Percentiles rank a stretch among this genome's conserved stretches.
Evolutionary conservation across 2,329 filamentous ascomycete species (phyloP).

Genomic region (Aspergillus transmontanensis): DNA sequence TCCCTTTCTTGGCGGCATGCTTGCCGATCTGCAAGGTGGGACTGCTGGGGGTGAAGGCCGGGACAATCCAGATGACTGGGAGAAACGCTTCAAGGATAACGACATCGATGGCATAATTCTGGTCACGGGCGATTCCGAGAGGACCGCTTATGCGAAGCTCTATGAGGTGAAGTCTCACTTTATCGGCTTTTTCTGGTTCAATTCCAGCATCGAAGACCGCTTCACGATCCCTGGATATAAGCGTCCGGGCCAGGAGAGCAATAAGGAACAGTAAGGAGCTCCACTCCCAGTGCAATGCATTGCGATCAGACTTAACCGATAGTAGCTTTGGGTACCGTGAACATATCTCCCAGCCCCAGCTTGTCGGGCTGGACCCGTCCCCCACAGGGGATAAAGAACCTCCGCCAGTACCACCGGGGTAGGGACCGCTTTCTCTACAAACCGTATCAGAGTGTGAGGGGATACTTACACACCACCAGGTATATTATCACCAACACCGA

Average conservation of each 20-base stretch:
- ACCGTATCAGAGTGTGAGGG: background rate
- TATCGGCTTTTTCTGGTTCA: background rate
- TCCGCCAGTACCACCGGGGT: conserved; percentile 27
- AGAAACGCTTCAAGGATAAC: background rate
- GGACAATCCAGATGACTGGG: conserved; percentile 15
- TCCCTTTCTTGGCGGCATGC: conserved; percentile 12
- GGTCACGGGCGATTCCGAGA: background rate
- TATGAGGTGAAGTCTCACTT: background rate
- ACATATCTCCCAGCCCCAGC: conserved; percentile 45
- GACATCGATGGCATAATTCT: conserved; percentile 8
- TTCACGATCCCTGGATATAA: conserved; percentile 6
- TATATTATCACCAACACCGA: conserved; percentile 36
- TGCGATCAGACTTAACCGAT: background rate
- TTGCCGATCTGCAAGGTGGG: conserved; percentile 8
- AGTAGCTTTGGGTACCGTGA: conserved; percentile 48
- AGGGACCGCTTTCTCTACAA: conserved; percentile 16
- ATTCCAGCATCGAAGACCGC: background rate
- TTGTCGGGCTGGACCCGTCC: conserved; percentile 35
- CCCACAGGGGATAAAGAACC: conserved; percentile 7
- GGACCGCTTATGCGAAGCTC: background rate
- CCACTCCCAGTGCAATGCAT: background rate
- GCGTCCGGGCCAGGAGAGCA: background rate
- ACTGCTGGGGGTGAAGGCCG: conserved; percentile 13
- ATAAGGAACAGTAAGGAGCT: background rate
- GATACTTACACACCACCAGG: conserved; percentile 32